Conservation (phyloP, 1,139 yeast genomes). For the Magnusiomyces magnusii region DNA sequence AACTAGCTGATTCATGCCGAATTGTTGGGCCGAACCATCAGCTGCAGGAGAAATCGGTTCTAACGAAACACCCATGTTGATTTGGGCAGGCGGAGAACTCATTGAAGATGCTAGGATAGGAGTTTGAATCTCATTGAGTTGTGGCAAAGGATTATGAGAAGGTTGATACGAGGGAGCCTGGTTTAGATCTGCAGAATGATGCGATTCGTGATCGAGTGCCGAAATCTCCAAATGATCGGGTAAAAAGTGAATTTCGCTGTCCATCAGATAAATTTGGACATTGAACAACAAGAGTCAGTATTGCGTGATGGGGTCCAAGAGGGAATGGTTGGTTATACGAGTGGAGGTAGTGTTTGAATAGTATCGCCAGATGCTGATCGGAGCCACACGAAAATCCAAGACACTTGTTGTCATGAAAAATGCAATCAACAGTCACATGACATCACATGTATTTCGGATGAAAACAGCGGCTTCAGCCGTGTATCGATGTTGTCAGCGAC, state of each 20-base stretch:
- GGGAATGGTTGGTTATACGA: not conserved
- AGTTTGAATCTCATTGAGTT: not conserved
- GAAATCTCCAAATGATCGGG: not conserved
- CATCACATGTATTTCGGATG: not conserved
- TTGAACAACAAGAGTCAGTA: too few relatives aligned
- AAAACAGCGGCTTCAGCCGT: not conserved
- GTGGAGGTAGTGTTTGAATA: not conserved
- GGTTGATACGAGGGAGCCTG: not conserved
- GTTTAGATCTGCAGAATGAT: too few relatives aligned
- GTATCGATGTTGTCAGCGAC: not conserved
- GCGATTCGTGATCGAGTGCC: too few relatives aligned
- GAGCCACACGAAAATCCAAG: not conserved
- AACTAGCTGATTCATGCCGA: not conserved
- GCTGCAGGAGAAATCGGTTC: not conserved
- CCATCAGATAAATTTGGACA: not conserved
- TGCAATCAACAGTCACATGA: not conserved
- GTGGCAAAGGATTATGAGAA: not conserved
- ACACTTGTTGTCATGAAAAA: not conserved
- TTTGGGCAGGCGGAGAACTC: not conserved
- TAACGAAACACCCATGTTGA: too few relatives aligned
- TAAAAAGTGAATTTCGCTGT: too few relatives aligned
- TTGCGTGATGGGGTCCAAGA: too few relatives aligned
- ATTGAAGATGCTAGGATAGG: not conserved
- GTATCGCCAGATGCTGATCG: not conserved
- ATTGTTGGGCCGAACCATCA: not conserved